Conservation (phyloP, 306 rosid genomes). For the Citrullus mucosospermus region DNA sequence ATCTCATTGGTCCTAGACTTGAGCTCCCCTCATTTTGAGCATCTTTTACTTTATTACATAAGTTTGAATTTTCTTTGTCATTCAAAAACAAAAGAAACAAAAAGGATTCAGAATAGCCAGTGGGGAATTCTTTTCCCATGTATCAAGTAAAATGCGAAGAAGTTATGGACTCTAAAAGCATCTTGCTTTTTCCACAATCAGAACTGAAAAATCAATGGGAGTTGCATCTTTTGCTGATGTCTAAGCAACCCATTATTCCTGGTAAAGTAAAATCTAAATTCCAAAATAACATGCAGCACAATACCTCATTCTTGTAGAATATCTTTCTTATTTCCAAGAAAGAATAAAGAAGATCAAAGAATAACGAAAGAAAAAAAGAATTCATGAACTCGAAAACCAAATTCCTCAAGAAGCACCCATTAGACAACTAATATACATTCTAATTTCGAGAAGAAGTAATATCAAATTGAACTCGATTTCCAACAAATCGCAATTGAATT, state of each 20-base stretch:
- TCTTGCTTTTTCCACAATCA: not conserved
- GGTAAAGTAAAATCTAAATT: not conserved
- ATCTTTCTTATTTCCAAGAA: not conserved
- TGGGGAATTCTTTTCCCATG: not conserved
- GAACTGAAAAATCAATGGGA: not conserved
- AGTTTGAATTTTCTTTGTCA: not conserved
- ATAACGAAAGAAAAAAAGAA: not conserved
- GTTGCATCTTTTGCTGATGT: not conserved
- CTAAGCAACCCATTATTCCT: not conserved
- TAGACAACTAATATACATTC: not conserved
- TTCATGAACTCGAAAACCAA: not conserved
- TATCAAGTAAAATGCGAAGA: not conserved
- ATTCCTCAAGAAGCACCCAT: not conserved
- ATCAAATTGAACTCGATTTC: not conserved
- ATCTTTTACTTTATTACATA: not conserved
- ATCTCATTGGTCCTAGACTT: not conserved
- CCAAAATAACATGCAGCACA: not conserved
- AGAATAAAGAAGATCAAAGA: not conserved
- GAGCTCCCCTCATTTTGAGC: not conserved
- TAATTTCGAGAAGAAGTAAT: not conserved
- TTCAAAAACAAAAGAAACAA: not conserved
- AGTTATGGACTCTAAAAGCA: not conserved
- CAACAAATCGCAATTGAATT: not conserved
- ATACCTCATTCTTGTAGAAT: not conserved
- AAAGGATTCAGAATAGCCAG: not conserved